Conservation (phyloP, 2,329 filamentous ascomycete species). For the Thielaviopsis musarum region DNA sequence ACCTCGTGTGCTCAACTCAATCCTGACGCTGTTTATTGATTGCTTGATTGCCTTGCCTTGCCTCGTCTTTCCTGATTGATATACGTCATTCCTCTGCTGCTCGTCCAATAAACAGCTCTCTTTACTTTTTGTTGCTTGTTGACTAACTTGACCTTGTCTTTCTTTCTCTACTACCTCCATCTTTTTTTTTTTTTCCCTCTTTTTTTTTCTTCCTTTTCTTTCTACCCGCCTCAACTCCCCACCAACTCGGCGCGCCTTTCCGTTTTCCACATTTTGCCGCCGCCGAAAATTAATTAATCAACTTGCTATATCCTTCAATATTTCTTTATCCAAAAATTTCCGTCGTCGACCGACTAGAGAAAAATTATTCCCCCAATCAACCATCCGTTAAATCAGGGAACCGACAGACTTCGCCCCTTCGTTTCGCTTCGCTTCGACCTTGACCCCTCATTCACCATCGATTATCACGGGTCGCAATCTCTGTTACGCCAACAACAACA, state of each 20-base stretch:
- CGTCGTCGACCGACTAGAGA: not conserved
- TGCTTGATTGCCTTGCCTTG: too few species aligned
- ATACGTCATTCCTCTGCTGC: not conserved
- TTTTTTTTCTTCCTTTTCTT: not conserved
- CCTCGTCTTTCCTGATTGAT: not conserved
- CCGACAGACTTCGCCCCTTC: not conserved
- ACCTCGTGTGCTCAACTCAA: too few species aligned
- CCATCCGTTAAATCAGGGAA: too few species aligned
- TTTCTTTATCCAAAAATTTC: not conserved
- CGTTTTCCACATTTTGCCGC: not conserved
- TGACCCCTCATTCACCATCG: not conserved
- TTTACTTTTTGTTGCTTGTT: not conserved
- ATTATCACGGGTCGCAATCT: not conserved
- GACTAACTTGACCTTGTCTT: not conserved
- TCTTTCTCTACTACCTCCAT: not conserved
- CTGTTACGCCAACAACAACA: not conserved
- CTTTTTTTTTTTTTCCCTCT: not conserved
- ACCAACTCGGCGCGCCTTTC: not conserved
- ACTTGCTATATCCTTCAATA: not conserved
- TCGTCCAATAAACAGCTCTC: not conserved
- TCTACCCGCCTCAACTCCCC: not conserved
- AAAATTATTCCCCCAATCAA: not conserved
- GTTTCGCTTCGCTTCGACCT: not conserved
- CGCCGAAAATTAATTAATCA: not conserved
- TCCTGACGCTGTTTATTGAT: too few species aligned